Evolutionary conservation across 2,329 filamentous ascomycete species (phyloP), one percentile per base, ranked within the genome.

Genomic region (Colletotrichum limetticola): DNA sequence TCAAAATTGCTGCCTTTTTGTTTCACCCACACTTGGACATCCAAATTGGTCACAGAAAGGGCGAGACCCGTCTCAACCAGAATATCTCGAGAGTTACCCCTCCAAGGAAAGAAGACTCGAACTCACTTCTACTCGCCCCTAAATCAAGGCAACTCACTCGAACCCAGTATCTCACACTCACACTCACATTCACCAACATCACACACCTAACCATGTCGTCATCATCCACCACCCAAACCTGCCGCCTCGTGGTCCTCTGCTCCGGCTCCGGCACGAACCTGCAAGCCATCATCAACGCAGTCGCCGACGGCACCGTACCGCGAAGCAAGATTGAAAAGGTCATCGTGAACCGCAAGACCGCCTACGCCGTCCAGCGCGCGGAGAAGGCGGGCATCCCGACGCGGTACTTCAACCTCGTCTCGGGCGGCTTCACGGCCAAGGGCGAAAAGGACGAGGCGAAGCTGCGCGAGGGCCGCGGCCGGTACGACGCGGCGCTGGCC

Each of bases 351-450:
- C 82, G 86, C 42, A 83, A 81, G 74, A 86, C 82, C 22, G 87
- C 87, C 5, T 85, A 82, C 70, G 86, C 87, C 1, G 62, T 65
- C 30, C 49, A 77, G 49, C 80, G 85, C 49, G 85, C 84, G 8
- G 82, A 84, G 30, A 85, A 81, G 89, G 91, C 78, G 46, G 82
- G 81, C 68, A 95, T 97, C 70, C 91, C 93, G 0, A 94, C 90
- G 68, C 89, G 90, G 67, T 96, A 96, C 85, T 95, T 96, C 87
- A 96, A 96, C 82, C 89, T 97, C 53, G 87, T 95, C 68, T 88
- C 89, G 46, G 92, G 94, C 83, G 95, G 94, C 72, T 90, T 88
- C 79, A 79, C 85, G 66, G 75, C 76, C n/a, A 85, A 85, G 70
- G 86, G 87, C 37, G 94, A 94, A 79, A 88, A 87, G 75, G 89